Percentiles rank a stretch among this genome's conserved stretches.
These are phyloP conservation scores for Candida yuanshanica DNA, from an alignment of 805 yeast genomes.

Conservation along the genomic window DNA sequence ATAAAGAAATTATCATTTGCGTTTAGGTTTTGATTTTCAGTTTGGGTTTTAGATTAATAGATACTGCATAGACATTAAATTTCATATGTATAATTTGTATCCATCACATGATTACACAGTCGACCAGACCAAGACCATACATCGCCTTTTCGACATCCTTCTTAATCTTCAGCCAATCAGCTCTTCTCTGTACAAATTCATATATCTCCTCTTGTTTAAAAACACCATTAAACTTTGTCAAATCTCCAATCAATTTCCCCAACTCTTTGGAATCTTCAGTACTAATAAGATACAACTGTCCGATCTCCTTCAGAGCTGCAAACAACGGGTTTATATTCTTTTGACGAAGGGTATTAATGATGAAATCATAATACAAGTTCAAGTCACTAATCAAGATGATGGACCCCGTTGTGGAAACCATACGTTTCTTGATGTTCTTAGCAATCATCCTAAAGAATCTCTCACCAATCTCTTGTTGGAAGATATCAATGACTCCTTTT, in stretches of 20 bases:
- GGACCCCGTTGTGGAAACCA: conserved; percentile 79
- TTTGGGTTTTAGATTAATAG: too few relatives aligned
- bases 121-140: conserved; percentile 83
- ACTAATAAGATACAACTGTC: conserved; percentile 72
- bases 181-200: conserved; percentile 80
- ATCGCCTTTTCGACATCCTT: conserved; percentile 87
- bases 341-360: conserved; percentile 50
- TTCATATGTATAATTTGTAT: neutral
- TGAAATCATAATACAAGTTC: conserved; percentile 71
- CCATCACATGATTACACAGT: conserved; percentile 58
- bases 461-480: conserved; percentile 90
- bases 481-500: conserved; percentile 81
- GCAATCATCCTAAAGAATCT: conserved; percentile 72
- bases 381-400: conserved; percentile 75
- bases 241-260: conserved; percentile 77
- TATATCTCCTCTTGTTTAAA: conserved; percentile 92
- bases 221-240: conserved; percentile 81
- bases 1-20: too few relatives aligned
- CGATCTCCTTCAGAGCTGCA: conserved; percentile 76
- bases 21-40: too few relatives aligned
- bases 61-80: too few relatives aligned
- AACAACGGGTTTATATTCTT: conserved; percentile 70
- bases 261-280: conserved; percentile 74
- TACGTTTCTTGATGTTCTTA: conserved; percentile 67
- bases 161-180: conserved; percentile 78